Evolutionary conservation across 495 filamentous ascomycete genomes (phyloP), one percentile per base, ranked within the genome.

Genomic region (Mytilinidion resinicola): DNA sequence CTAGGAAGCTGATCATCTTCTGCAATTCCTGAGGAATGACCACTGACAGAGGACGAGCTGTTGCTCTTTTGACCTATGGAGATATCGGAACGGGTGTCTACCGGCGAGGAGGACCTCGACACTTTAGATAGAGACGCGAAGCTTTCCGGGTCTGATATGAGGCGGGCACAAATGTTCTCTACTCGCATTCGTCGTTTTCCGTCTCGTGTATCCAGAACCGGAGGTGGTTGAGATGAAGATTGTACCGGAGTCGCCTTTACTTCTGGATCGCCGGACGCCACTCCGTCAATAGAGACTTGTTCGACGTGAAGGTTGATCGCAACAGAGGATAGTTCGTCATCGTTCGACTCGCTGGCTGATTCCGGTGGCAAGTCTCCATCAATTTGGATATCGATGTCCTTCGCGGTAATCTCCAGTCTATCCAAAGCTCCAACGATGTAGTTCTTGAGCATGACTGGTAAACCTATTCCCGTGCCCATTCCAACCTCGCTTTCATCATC

Each of bases 371-470:
- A 30, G 48, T 63, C 53, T 20, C 59, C 64, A 20, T 67, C 60
- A 8, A 67, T 47, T 21, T 63, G 76, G 55, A 85, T 73, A 10
- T 74, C 72, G 12, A 87, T 75, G 42, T 76, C 69, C 43, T 77
- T 79, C 39, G 96, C 78, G 34, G 76, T 77, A 15, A 96, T 71
- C 70, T 90, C 80, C 21, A 95, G 71, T 39, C 91, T 82, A 67
- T 96, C 90, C 35, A 82, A 76, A 55, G 96, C 82, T 5, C 90
- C 90, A 68, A 90, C 85, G 0, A 97, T 70, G 63, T 95, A 92
- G 21, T 80, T 84, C 9, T 89, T 84, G 12, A 99, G 76, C 62
- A 96, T 92, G 3, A 74, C 81, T 9, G 95, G 95, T 8, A 97
- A 73, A 1, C 85, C 86, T 12, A 95, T 66, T 0, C 78, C 74